Percentiles rank a stretch among this genome's conserved stretches.
Conservation (phyloP, 768 basidiomycete species). For the Lentinula lateritia region DNA sequence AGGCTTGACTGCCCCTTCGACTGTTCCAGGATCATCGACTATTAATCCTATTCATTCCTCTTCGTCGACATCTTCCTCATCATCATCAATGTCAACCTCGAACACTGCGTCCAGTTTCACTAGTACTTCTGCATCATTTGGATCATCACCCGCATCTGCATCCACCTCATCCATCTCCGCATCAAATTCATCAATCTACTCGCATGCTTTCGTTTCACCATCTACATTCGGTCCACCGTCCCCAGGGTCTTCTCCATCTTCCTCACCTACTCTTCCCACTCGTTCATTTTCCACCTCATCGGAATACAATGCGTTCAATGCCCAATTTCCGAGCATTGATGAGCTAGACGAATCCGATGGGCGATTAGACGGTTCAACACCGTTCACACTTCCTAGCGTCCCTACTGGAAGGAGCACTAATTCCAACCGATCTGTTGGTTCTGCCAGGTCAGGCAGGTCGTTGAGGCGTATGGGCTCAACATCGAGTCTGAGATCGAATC, state of each 20-base stretch:
- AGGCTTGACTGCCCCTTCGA: slow-evolving; percentile 23
- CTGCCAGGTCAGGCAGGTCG: neutral
- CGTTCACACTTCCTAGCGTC: slow-evolving; percentile 41
- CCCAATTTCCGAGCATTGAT: slow-evolving; percentile 72
- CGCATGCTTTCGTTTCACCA: slow-evolving; percentile 65
- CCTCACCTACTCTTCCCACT: slow-evolving; percentile 35
- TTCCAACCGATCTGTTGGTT: slow-evolving; percentile 16
- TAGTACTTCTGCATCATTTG: slow-evolving; percentile 24
- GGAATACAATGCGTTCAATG: slow-evolving; percentile 40
- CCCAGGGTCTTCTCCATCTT: slow-evolving; percentile 63
- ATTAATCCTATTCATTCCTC: slow-evolving; percentile 8
- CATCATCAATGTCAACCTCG: slow-evolving; percentile 8
- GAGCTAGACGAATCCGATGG: slow-evolving; percentile 53
- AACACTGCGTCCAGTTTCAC: slow-evolving; percentile 12
- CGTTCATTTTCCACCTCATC: slow-evolving; percentile 29
- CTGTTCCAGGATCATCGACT: slow-evolving; percentile 27
- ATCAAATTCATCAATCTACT: slow-evolving; percentile 23
- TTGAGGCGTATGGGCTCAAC: neutral
- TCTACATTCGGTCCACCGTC: slow-evolving; percentile 75
- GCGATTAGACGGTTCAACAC: slow-evolving; percentile 14
- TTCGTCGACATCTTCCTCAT: slow-evolving; percentile 9
- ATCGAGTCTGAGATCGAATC: neutral
- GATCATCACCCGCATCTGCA: slow-evolving; percentile 13
- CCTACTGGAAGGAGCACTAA: slow-evolving; percentile 32
- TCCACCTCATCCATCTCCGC: neutral